Conservation (phyloP, 495 filamentous ascomycete genomes). For the Neohortaea acidophila region DNA sequence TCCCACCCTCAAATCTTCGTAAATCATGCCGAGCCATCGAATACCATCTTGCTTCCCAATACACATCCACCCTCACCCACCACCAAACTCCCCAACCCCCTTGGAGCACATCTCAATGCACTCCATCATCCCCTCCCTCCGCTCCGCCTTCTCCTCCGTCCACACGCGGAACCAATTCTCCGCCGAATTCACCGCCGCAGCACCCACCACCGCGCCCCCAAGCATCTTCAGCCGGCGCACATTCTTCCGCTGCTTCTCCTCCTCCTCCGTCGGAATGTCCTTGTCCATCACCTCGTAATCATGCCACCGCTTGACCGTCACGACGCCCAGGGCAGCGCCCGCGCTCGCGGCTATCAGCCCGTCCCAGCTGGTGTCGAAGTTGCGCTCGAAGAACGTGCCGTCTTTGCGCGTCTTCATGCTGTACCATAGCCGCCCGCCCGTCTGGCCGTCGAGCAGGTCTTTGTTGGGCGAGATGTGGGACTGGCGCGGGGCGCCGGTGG, state of each 20-base stretch:
- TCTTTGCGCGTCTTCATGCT: constrained; percentile 9
- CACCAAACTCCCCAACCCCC: too few relatives aligned
- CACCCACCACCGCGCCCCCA: constrained; percentile 10
- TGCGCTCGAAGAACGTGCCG: constrained; percentile 8
- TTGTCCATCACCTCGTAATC: neutral
- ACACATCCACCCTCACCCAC: too few relatives aligned
- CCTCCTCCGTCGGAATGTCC: too few relatives aligned
- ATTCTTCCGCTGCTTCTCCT: constrained; percentile 3
- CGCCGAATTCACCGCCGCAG: constrained; percentile 11
- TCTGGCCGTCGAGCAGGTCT: too few relatives aligned
- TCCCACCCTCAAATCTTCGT: too few relatives aligned
- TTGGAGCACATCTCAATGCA: too few relatives aligned
- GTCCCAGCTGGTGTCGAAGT: constrained; percentile 14
- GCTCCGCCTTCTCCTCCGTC: constrained; percentile 15
- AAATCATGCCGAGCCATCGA: too few relatives aligned
- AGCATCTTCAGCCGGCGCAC: constrained; percentile 8
- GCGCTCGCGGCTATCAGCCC: constrained; percentile 13
- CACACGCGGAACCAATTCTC: constrained; percentile 14
- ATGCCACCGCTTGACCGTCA: constrained; percentile 8
- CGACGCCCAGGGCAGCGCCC: constrained; percentile 13
- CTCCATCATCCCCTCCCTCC: too few relatives aligned
- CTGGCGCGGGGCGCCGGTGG: too few relatives aligned
- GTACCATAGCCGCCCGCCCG: too few relatives aligned
- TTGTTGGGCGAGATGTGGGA: too few relatives aligned
- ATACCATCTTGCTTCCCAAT: too few relatives aligned